Evolutionary conservation across 2,329 filamentous ascomycete species (phyloP), one percentile per base, ranked within the genome.

Genomic region (Venturia effusa): DNA sequence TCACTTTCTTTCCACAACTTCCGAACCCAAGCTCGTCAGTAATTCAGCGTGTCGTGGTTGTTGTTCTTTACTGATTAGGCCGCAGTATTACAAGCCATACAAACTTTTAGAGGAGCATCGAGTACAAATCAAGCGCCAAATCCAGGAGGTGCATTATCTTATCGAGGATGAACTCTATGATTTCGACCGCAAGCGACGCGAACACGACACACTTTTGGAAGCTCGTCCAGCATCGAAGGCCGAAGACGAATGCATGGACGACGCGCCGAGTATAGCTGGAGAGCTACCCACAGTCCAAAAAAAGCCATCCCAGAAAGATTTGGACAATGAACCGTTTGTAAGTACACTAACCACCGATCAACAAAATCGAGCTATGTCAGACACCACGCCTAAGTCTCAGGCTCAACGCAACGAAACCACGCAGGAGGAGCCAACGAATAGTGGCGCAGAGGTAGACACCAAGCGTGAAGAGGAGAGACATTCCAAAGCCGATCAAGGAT

Each of bases 71-170:
- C 57, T 65, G 5, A 64, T 24, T n/a, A 7, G 15, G 3, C 22
- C 0, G 34, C 67, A 96, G 91, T 93, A 88, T 74, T 97, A 94
- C 74, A 86, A 88, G 57, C 93, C 93, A 0, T 95, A 89, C 88
- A 86, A 91, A 69, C 80, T 89, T 64, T 85, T 84, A 39, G 74
- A 78, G 5, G 80, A 84, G 55, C 88, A 97, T 73, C 84, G 92
- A 73, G 82, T 85, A 5, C 79, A 75, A 13, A 89, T 97, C 71
- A 82, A 86, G 57, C 78, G 82, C 4, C 92, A 96, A 73, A 80
- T 90, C 34, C 79, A 81, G 59, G 83, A 88, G 62, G 84, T 83
- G 19, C 82, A 91, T 72, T 79, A 78, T 1, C 79, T 73, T 7
- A 85, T 95, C 67, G 81, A 84, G 22, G 80, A 77, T 64, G 90